A percentile compares a stretch with the other conserved stretches of the same genome.
Conservation (phyloP, 2,329 filamentous ascomycete genomes). For the Nothophoma quercina region DNA sequence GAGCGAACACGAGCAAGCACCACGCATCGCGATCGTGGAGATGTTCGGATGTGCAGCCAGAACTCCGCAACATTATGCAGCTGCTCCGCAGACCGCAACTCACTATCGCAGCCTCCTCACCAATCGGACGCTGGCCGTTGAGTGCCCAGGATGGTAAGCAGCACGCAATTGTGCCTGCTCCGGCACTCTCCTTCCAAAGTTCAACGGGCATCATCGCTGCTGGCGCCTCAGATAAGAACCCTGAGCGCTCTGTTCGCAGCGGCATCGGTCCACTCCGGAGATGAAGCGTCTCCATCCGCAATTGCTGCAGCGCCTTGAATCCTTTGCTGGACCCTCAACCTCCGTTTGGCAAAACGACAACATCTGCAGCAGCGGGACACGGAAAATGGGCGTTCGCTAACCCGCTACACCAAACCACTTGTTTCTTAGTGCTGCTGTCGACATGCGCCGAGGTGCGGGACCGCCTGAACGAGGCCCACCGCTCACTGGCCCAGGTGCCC, state of each 20-base stretch:
- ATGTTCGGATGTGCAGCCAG: neutral
- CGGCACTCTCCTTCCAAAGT: neutral
- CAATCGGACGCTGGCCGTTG: conserved; percentile 10
- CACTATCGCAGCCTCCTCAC: neutral
- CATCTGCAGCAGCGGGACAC: conserved; percentile 8
- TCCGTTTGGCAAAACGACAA: conserved; percentile 11
- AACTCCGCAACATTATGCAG: conserved; percentile 4
- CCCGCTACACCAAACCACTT: conserved; percentile 9
- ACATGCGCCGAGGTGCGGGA: conserved; percentile 11
- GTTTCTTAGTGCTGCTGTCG: conserved; percentile 9
- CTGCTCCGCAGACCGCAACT: neutral
- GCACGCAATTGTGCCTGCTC: conserved; percentile 17
- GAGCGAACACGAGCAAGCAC: neutral
- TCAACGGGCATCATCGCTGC: conserved; percentile 19
- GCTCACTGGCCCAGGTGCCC: conserved; percentile 7
- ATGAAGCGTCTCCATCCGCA: conserved; percentile 4
- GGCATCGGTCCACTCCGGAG: conserved; percentile 14
- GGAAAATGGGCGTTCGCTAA: conserved; percentile 15
- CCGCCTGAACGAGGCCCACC: conserved; percentile 6
- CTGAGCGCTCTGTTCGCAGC: conserved; percentile 4
- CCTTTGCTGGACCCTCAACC: conserved; percentile 14
- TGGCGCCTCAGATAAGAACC: conserved; percentile 5
- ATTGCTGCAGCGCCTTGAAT: neutral
- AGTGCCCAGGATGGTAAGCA: conserved; percentile 3
- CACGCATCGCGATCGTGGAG: neutral